Conservation (phyloP, 2,329 filamentous ascomycete species). For the Neopestalotiopsis sp. region DNA sequence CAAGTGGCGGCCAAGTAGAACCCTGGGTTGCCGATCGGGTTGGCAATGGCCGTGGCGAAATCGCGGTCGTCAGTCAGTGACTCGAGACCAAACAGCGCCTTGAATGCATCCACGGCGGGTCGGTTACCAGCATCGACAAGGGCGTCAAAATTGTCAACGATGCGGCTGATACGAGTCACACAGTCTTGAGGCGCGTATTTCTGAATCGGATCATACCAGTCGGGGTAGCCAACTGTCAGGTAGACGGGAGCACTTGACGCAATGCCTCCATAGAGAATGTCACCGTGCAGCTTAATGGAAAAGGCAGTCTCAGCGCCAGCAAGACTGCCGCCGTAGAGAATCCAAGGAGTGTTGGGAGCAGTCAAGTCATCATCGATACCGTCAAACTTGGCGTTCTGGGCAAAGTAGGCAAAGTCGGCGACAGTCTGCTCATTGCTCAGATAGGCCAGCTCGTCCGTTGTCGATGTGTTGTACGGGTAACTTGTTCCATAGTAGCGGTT, state of each 20-base stretch:
- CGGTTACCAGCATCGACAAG: conserved; percentile 48
- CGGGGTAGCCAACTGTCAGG: conserved; percentile 46
- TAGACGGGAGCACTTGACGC: conserved; percentile 49
- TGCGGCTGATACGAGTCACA: conserved; percentile 51
- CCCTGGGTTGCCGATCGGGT: conserved; percentile 51
- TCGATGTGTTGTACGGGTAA: conserved; percentile 51
- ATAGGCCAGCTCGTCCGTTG: conserved; percentile 53
- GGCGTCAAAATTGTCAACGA: conserved; percentile 54
- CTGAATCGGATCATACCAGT: conserved; percentile 56
- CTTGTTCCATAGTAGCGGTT: conserved; percentile 56
- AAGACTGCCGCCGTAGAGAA: conserved; percentile 36
- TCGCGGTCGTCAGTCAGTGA: conserved; percentile 48
- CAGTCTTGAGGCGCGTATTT: conserved; percentile 55
- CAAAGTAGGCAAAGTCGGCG: conserved; percentile 57
- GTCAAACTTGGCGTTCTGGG: conserved; percentile 49
- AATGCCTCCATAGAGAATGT: conserved; percentile 53
- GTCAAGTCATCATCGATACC: conserved; percentile 46
- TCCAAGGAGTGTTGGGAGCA: conserved; percentile 46
- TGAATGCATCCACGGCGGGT: conserved; percentile 47
- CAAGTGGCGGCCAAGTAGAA: conserved; percentile 56
- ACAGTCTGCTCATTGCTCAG: conserved; percentile 57
- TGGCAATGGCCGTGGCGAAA: conserved; percentile 53
- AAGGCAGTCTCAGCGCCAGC: conserved; percentile 40
- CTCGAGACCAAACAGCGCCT: conserved; percentile 52
- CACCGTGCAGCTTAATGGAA: conserved; percentile 49